Evolutionary conservation across 2,329 filamentous ascomycete species (phyloP), one percentile per base, ranked within the genome.

Genomic region (Graphiopsis chlorocephala): DNA sequence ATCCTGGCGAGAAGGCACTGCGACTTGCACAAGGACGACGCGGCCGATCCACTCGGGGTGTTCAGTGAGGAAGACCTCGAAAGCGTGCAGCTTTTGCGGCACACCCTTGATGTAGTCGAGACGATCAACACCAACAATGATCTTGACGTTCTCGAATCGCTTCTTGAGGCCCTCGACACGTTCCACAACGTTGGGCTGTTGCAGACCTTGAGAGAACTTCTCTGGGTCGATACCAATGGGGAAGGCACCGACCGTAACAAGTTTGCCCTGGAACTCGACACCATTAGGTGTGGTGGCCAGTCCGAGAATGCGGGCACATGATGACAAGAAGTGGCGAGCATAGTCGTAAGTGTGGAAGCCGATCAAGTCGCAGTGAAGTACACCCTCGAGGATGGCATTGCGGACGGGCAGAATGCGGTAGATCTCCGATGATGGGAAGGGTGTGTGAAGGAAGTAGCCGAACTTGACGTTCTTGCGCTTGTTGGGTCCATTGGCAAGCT

Each of bases 311-410:
- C 94, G 90, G n/a, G 93, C 94, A 80, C 95, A 98, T 75, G 91
- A 94, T 80, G 93, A 97, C 70, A 99, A 81, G 81, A 98, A 99
- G 79, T 99, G 95, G 61, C 95, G 87, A n/a, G 93, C 94, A 75
- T 99, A 99, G 80, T 98, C 94, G 81, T 97, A 98, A 29, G 95
- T 99, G 79, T 99, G 95, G 83, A 99, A 98, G 33, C 95, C 95
- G 74, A 98, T 92, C 66, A 99, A 82, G 76, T 98, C 95, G 81
- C 94, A 97, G 76, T 96, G 90, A 35, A 99, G 84, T 45, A 98
- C 88, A 64, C 95, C 93, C 57, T 90, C 85, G 52, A 99, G 85
- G 59, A 98, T 88, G 73, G 92, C 89, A 76, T 97, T 93, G 68
- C 95, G 88, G 31, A 98, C 94, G 0, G 95, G 95, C 10, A 98